phyloP scores from a whole-genome alignment of 2,329 filamentous ascomycete genomes.

The Neofusicoccum sp. region DNA sequence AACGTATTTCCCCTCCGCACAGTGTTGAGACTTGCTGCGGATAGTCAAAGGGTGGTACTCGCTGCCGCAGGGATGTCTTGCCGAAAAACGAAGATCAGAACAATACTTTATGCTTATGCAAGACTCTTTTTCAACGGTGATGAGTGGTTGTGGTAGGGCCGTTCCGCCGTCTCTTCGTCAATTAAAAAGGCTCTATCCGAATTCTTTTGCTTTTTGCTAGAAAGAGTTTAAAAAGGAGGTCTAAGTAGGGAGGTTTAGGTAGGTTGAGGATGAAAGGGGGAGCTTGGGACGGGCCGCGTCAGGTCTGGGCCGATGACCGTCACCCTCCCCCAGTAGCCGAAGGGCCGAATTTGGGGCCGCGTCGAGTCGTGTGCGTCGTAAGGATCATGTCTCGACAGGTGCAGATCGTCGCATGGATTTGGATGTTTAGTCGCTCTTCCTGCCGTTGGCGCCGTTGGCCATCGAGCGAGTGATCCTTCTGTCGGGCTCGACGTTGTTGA shows the following conservation, averaged over 20 bases:
- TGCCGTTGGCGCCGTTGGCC: conserved; percentile 9
- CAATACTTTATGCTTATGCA: neutral
- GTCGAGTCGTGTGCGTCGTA: neutral
- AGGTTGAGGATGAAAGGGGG: neutral
- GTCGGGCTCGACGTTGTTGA: neutral
- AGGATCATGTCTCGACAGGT: neutral
- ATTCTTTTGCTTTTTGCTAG: neutral
- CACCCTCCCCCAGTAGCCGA: neutral
- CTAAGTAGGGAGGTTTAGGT: neutral
- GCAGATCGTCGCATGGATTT: neutral
- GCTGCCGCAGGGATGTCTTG: neutral
- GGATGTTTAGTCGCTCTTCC: conserved; percentile 5
- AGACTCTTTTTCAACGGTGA: neutral
- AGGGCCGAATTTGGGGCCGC: neutral
- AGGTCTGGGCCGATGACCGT: neutral
- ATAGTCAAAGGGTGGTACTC: too few relatives aligned
- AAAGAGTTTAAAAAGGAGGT: neutral
- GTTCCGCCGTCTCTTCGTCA: conserved; percentile 17
- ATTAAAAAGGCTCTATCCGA: conserved; percentile 17
- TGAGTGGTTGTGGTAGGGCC: conserved; percentile 1
- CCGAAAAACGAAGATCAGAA: neutral
- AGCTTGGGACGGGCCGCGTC: neutral
- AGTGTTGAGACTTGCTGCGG: too few relatives aligned
- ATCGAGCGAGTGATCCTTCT: conserved; percentile 11
- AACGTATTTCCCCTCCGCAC: too few relatives aligned